Base-by-base conservation (phyloP, 2,329 filamentous ascomycete genomes). In the Seiridium unicorne region DNA sequence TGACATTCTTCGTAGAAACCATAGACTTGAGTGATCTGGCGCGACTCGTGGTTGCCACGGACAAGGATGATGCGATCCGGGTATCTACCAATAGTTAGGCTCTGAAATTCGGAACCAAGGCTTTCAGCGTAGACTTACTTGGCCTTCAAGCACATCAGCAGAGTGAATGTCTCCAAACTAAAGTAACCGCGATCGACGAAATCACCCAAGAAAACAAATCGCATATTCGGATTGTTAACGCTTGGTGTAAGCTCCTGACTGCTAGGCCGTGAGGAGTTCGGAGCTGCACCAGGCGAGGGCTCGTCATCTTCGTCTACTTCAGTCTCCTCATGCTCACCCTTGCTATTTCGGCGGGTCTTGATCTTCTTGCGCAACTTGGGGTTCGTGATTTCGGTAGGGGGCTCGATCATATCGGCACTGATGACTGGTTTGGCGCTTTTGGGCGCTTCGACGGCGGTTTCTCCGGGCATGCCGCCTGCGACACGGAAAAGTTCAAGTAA, bases 1-100 rank as follows among this genome's bases (percentile, higher is more conserved):
- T 93, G 93, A 76, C 95, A 99, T 75, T 99, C 95, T 62, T 96
- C 97, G 77, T 99, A 99, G 77, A 99, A 99, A 58, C 95, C 95
- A 75, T 99, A 99, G 31, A 96, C 97, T 72, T 99, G 95, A 7
- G 95, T 99, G 64, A 99, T 96, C 70, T 96, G 95, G 64, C 95
- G 89, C 34, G 93, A 97, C 77, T 99, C 95, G 79, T 99, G 95
- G 76, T 99, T 99, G 64, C 95, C 95, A 66, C 95, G 91, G 66
- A 99, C 97, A 8, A 99, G 88, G 70, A 98, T 93, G 58, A 99
- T 96, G 67, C 93, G 89, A 67, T 96, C 89, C 5, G 95, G 95
- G 77, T 98, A 99, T 80, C 95, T 93, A 89, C 78, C 26, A 26
- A 4, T 38, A 44, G 60, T 70, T 55, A 70, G 62, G 18, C 42